These are phyloP conservation scores for Didymella pinodella DNA, from an alignment of 2,329 filamentous ascomycete species.

Conservation along the genomic window DNA sequence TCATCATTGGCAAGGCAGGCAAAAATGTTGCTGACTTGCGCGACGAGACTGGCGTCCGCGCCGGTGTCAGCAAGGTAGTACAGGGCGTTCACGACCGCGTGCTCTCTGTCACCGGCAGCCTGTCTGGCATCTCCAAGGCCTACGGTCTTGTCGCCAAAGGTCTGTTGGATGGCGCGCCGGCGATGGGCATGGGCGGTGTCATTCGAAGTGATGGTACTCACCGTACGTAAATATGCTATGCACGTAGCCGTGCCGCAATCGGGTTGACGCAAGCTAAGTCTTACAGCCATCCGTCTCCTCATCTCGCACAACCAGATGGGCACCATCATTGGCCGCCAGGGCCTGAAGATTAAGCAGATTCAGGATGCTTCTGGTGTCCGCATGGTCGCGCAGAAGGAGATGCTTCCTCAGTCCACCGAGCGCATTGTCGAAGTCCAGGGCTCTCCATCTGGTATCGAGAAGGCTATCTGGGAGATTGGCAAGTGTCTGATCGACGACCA, in stretches of 20 bases:
- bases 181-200: slow-evolving; percentile 95
- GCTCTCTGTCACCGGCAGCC: slow-evolving; percentile 89
- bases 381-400: slow-evolving; percentile 99
- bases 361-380: slow-evolving; percentile 95
- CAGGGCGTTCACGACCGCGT: slow-evolving; percentile 97
- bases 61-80: slow-evolving; percentile 98
- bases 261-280: slow-evolving; percentile 27
- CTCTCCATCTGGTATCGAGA: slow-evolving; percentile 92
- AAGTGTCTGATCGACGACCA: slow-evolving; percentile 98
- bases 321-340: slow-evolving; percentile 96
- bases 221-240: slow-evolving; percentile 68
- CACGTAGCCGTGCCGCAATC: neutral
- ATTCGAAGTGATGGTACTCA: slow-evolving; percentile 86
- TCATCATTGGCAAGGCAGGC: slow-evolving; percentile 98
- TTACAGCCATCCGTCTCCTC: slow-evolving; percentile 88
- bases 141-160: slow-evolving; percentile 93
- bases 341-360: slow-evolving; percentile 99
- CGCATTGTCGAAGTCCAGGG: slow-evolving; percentile 97
- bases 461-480: slow-evolving; percentile 97
- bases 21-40: slow-evolving; percentile 98
- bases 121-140: slow-evolving; percentile 87
- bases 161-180: slow-evolving; percentile 88
- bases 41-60: slow-evolving; percentile 97
- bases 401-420: slow-evolving; percentile 98
- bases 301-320: slow-evolving; percentile 99